phyloP scores from a whole-genome alignment of 2,329 filamentous ascomycete species.

The Stagonosporopsis cucurbitacearum region DNA sequence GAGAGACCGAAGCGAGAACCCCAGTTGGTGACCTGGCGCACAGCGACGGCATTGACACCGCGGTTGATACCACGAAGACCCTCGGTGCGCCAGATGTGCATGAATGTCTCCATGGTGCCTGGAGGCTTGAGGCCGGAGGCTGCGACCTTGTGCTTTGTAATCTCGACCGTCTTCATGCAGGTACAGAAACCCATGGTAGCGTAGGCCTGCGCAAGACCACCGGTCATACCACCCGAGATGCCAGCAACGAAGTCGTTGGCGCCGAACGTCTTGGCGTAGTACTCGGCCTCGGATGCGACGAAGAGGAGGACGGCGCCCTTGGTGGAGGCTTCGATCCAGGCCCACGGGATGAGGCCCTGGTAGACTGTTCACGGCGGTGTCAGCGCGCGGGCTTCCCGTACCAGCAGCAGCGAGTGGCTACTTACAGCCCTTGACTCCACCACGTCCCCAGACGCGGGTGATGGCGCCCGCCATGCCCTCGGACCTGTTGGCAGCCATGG shows the following conservation, averaged over 20 bases:
- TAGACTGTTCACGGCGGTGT: conserved; percentile 70
- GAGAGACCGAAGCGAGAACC: conserved; percentile 93
- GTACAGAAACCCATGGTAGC: conserved; percentile 99
- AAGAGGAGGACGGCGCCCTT: conserved; percentile 99
- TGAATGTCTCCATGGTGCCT: conserved; percentile 94
- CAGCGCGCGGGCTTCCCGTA: conserved; percentile 55
- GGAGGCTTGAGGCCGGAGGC: conserved; percentile 81
- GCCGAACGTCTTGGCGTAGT: conserved; percentile 82
- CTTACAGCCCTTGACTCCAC: conserved; percentile 93
- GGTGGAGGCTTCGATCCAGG: conserved; percentile 99
- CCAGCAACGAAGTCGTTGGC: conserved; percentile 86
- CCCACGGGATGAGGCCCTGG: conserved; percentile 93
- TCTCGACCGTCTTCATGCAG: conserved; percentile 99
- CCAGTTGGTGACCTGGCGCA: conserved; percentile 99
- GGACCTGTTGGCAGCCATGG: conserved; percentile 95
- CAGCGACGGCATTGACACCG: conserved; percentile 97
- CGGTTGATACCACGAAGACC: conserved; percentile 97
- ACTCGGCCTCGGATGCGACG: conserved; percentile 97
- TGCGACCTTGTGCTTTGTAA: conserved; percentile 96
- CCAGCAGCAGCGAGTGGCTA: conserved; percentile 84
- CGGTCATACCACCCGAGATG: conserved; percentile 88
- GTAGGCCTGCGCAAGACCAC: conserved; percentile 96
- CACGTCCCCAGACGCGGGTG: conserved; percentile 87
- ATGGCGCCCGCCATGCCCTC: conserved; percentile 86
- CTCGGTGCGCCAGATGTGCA: conserved; percentile 94